Evolutionary conservation across 2,329 filamentous ascomycete genomes (phyloP).

Genomic region (Cercospora sp.): DNA sequence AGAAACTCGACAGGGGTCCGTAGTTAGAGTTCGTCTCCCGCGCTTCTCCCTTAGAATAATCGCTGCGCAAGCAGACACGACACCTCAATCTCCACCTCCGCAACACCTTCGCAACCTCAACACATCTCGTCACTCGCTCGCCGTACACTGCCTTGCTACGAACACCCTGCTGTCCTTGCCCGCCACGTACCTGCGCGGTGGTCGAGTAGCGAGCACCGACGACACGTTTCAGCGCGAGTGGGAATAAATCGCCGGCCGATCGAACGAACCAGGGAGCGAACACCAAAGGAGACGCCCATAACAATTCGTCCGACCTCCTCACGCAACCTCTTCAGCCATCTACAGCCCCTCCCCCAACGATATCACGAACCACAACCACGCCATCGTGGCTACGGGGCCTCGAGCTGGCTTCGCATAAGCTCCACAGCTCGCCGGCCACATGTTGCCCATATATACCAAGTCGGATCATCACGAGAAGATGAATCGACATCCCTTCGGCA

Average conservation of each 20-base stretch:
- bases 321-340: not conserved
- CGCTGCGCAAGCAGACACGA: slow-evolving; percentile 1
- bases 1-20: not conserved
- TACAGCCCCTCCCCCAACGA: not conserved
- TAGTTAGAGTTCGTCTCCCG: slow-evolving; percentile 5
- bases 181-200: not conserved
- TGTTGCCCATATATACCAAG: slow-evolving; percentile 63
- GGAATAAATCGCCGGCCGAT: slow-evolving; percentile 1
- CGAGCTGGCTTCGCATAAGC: slow-evolving; percentile 10
- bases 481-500: slow-evolving; percentile 79
- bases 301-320: not conserved
- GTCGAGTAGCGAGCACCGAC: not conserved
- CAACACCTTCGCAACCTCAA: not conserved
- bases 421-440: slow-evolving; percentile 36
- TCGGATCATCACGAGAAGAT: slow-evolving; percentile 61
- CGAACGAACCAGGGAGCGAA: not conserved
- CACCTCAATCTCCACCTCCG: slow-evolving; percentile 1
- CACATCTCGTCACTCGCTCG: not conserved
- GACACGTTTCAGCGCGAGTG: slow-evolving; percentile 23
- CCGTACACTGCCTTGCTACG: not conserved
- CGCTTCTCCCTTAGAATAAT: slow-evolving; percentile 6
- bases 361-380: not conserved
- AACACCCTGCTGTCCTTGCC: not conserved
- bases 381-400: slow-evolving; percentile 3
- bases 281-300: not conserved